Conservation (phyloP, 768 basidiomycete genomes). For the Naganishia friedmannii region DNA sequence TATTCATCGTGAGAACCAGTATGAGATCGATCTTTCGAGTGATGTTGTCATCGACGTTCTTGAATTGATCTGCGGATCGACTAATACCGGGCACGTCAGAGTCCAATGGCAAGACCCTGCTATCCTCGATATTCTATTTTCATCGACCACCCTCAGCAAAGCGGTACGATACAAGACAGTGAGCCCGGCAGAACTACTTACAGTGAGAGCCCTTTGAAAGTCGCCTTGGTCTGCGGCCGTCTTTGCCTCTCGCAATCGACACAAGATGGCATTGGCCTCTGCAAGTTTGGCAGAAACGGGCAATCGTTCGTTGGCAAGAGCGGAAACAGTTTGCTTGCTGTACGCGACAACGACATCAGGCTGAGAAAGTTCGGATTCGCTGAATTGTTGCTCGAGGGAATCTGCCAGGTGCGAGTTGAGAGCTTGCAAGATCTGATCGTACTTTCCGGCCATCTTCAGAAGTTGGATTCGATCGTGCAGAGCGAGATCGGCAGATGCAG, state of each 20-base stretch:
- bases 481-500: slow-evolving; percentile 78
- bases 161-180: background rate
- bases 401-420: slow-evolving; percentile 84
- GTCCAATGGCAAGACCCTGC: slow-evolving; percentile 78
- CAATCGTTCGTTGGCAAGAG: slow-evolving; percentile 14
- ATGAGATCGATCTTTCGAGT: slow-evolving; percentile 86
- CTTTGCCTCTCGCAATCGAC: slow-evolving; percentile 64
- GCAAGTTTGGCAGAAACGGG: slow-evolving; percentile 18
- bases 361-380: slow-evolving; percentile 61
- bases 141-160: background rate
- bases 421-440: slow-evolving; percentile 78
- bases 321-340: slow-evolving; percentile 63
- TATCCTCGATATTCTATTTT: slow-evolving; percentile 59
- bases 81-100: slow-evolving; percentile 82
- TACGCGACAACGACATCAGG: slow-evolving; percentile 73
- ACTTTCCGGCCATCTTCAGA: slow-evolving; percentile 90
- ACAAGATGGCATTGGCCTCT: slow-evolving; percentile 18
- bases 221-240: slow-evolving; percentile 60
- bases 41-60: slow-evolving; percentile 74
- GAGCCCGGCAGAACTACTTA: slow-evolving; percentile 53
- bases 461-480: slow-evolving; percentile 87
- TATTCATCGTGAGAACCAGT: slow-evolving; percentile 87
- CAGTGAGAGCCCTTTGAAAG: slow-evolving; percentile 70
- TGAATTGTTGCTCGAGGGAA: slow-evolving; percentile 63
- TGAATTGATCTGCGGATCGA: slow-evolving; percentile 81